Percentiles rank a stretch among this genome's conserved stretches.
These are phyloP conservation scores for Monosporascus sp. DNA, from an alignment of 2,329 filamentous ascomycete species.

Conservation along the genomic window DNA sequence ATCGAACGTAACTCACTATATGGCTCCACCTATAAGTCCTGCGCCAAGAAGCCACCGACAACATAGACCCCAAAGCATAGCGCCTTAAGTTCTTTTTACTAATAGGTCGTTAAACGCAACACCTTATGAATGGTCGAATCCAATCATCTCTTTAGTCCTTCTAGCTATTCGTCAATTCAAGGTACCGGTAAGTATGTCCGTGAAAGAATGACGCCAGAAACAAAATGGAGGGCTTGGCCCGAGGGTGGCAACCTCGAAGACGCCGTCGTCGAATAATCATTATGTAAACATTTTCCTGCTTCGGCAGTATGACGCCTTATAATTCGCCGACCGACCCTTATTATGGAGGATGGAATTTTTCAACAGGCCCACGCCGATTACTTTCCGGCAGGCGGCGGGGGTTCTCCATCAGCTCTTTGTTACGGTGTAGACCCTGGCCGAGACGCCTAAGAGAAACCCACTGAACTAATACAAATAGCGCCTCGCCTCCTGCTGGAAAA, in stretches of 20 bases:
- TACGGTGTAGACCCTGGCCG: neutral
- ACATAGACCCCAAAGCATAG: no score
- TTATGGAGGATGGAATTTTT: neutral
- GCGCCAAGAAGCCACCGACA: no score
- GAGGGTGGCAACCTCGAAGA: neutral
- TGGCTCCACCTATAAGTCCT: no score
- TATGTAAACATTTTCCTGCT: neutral
- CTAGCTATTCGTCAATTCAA: no score
- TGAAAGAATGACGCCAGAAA: neutral
- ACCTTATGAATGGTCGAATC: no score
- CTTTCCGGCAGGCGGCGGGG: neutral
- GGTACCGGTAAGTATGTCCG: neutral
- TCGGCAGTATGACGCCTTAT: neutral
- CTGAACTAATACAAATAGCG: neutral
- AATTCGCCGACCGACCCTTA: neutral
- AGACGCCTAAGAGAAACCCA: neutral
- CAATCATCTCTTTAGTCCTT: no score
- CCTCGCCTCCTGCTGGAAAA: neutral
- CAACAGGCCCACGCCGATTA: neutral
- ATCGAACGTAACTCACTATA: no score
- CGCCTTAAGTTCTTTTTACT: no score
- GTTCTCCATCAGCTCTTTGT: neutral
- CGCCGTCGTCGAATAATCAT: neutral
- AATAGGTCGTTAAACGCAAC: no score
- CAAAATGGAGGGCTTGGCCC: neutral